A percentile compares a stretch with the other conserved stretches of the same genome.
Conservation (phyloP, 75 land plant species). For the Pinus tabuliformis region DNA sequence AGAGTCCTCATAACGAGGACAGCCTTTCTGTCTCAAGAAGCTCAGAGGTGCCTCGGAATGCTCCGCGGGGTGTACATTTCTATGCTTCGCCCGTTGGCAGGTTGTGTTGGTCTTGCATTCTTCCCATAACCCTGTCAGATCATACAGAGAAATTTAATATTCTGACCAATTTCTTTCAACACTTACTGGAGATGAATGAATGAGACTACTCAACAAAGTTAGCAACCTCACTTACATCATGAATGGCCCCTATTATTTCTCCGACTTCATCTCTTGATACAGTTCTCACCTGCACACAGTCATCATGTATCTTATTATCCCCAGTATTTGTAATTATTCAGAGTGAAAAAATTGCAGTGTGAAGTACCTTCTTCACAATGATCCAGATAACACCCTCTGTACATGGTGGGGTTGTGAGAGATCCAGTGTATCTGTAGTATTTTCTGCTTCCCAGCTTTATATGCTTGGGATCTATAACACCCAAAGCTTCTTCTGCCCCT, state of each 20-base stretch:
- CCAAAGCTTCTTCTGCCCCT: too few species aligned
- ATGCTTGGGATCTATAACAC: too few species aligned
- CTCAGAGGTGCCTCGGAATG: not conserved
- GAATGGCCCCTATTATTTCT: conserved; percentile 12
- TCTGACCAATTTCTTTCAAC: not conserved
- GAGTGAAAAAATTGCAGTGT: too few species aligned
- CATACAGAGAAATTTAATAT: not conserved
- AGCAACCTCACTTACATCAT: conserved; percentile 17
- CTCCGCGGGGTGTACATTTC: conserved; percentile 6
- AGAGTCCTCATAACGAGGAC: too few species aligned
- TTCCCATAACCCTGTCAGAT: conserved; percentile 21
- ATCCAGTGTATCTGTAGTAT: conserved; percentile 47
- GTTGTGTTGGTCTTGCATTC: conserved; percentile 35
- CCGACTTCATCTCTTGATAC: conserved; percentile 27
- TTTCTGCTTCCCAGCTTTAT: conserved; percentile 5
- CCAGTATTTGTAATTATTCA: not conserved
- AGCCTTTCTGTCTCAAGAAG: not conserved
- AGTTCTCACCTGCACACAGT: conserved; percentile 19
- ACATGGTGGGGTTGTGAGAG: conserved; percentile 52
- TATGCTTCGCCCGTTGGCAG: conserved; percentile 6
- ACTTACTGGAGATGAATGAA: not conserved
- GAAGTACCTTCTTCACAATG: conserved; percentile 34
- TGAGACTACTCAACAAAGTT: not conserved
- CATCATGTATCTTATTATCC: not conserved
- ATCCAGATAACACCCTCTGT: conserved; percentile 48